Evolutionary conservation across 2,329 filamentous ascomycete genomes (phyloP).

Genomic region (Fusarium circinatum): DNA sequence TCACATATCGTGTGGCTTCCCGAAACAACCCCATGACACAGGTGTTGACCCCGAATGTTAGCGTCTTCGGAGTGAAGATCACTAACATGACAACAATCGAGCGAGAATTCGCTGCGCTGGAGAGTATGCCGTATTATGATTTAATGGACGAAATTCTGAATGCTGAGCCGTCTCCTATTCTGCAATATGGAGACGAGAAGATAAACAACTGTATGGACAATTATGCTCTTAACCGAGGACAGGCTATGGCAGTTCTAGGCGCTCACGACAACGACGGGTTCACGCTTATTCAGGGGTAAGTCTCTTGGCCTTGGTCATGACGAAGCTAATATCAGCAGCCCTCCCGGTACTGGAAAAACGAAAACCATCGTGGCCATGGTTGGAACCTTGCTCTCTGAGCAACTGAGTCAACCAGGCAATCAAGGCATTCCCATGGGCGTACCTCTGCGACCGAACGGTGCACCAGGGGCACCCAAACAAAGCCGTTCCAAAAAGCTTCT

Average conservation of each 20-base stretch:
- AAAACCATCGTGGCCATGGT: constrained; percentile 98
- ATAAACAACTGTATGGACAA: constrained; percentile 75
- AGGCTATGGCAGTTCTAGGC: constrained; percentile 90
- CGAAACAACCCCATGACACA: constrained; percentile 69
- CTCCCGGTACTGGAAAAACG: constrained; percentile 96
- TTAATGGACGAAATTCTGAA: constrained; percentile 91
- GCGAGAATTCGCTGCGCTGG: constrained; percentile 91
- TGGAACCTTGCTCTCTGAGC: constrained; percentile 72
- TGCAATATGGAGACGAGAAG: constrained; percentile 81
- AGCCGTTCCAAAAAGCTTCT: constrained; percentile 80
- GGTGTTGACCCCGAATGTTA: constrained; percentile 73
- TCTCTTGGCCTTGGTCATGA: not conserved
- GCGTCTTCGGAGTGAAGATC: constrained; percentile 81
- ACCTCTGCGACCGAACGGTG: constrained; percentile 44
- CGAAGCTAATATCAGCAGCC: constrained; percentile 61
- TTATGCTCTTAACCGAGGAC: constrained; percentile 87
- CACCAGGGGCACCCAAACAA: constrained; percentile 39
- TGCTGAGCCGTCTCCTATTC: constrained; percentile 88
- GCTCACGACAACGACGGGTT: constrained; percentile 97
- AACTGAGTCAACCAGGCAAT: constrained; percentile 48
- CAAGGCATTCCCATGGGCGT: constrained; percentile 48
- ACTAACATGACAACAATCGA: constrained; percentile 95
- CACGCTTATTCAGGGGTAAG: constrained; percentile 89
- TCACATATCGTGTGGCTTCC: constrained; percentile 85
- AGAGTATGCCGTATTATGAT: constrained; percentile 94